Conservation (phyloP, 768 basidiomycete species). For the Bullera alba region DNA sequence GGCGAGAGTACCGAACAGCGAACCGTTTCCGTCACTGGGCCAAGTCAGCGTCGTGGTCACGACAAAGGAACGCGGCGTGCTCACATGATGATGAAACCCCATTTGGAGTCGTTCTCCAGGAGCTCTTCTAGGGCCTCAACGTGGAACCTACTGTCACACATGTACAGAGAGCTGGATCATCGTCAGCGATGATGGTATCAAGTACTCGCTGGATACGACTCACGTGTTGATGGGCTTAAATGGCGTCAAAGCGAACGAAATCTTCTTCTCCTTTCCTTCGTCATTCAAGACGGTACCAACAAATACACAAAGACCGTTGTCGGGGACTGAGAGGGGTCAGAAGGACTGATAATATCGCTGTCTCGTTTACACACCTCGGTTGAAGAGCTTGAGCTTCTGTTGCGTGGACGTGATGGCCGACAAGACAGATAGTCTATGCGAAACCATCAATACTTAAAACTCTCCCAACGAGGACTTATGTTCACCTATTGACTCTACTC, state of each 20-base stretch:
- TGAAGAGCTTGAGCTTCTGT: constrained; percentile 93
- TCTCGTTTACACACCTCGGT: constrained; percentile 49
- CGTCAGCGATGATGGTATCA: background rate
- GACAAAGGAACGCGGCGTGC: constrained; percentile 51
- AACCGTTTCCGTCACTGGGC: constrained; percentile 59
- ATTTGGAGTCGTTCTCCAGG: constrained; percentile 91
- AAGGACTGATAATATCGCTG: background rate
- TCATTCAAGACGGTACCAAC: constrained; percentile 97
- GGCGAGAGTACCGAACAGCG: constrained; percentile 87
- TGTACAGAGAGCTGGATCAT: constrained; percentile 73
- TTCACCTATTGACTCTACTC: constrained; percentile 58
- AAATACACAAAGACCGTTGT: constrained; percentile 93
- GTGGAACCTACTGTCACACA: constrained; percentile 85
- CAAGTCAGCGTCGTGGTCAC: background rate
- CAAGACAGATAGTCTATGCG: constrained; percentile 88
- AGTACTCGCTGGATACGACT: constrained; percentile 36
- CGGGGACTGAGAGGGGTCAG: constrained; percentile 57
- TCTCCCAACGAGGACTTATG: no score
- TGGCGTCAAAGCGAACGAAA: constrained; percentile 95
- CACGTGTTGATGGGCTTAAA: constrained; percentile 99
- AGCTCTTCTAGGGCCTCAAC: constrained; percentile 95
- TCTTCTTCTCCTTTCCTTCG: constrained; percentile 99
- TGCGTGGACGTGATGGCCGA: constrained; percentile 98
- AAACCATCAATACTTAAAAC: background rate
- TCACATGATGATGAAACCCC: constrained; percentile 96